phyloP scores from a whole-genome alignment of 371 early-diverging fungal genomes.

The Coemansia sp. region DNA sequence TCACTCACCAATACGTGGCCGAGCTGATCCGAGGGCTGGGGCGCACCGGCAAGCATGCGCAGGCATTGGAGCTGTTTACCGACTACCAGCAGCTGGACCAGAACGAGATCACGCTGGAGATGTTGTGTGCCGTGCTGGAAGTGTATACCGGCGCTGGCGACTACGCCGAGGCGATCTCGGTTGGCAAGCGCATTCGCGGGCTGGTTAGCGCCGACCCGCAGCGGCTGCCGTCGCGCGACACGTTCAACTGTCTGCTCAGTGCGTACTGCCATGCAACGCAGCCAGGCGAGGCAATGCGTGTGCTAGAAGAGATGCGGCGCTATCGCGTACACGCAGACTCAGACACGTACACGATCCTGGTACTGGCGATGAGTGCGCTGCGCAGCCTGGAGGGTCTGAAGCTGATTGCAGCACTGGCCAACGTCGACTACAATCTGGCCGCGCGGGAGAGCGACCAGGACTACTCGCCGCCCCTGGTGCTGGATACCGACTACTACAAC shows the following conservation, averaged over 20 bases:
- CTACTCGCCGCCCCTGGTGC: slow-evolving; percentile 18
- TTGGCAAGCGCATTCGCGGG: slow-evolving; percentile 38
- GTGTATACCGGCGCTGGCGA: slow-evolving; percentile 40
- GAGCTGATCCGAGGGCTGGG: slow-evolving; percentile 29
- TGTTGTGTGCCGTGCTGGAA: slow-evolving; percentile 35
- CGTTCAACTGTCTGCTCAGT: slow-evolving; percentile 32
- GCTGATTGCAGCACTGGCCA: slow-evolving; percentile 41
- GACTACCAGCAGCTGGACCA: slow-evolving; percentile 20
- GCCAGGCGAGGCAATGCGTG: slow-evolving; percentile 33
- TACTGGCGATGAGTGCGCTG: slow-evolving; percentile 32
- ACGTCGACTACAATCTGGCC: slow-evolving; percentile 50
- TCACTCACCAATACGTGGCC: slow-evolving; percentile 17
- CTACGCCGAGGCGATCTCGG: slow-evolving; percentile 41
- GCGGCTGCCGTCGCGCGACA: slow-evolving; percentile 11
- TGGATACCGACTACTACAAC: slow-evolving; percentile 42
- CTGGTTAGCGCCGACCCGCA: slow-evolving; percentile 9
- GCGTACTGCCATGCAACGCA: slow-evolving; percentile 35
- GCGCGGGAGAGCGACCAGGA: neutral
- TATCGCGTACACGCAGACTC: slow-evolving; percentile 29
- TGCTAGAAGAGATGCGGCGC: slow-evolving; percentile 46
- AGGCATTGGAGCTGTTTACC: slow-evolving; percentile 38
- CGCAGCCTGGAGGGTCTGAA: slow-evolving; percentile 43
- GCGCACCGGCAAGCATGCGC: slow-evolving; percentile 6
- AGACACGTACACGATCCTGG: slow-evolving; percentile 34
- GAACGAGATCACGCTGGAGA: slow-evolving; percentile 17